Evolutionary conservation across 2,329 filamentous ascomycete genomes (phyloP).

Genomic region (Ascochyta fabae): DNA sequence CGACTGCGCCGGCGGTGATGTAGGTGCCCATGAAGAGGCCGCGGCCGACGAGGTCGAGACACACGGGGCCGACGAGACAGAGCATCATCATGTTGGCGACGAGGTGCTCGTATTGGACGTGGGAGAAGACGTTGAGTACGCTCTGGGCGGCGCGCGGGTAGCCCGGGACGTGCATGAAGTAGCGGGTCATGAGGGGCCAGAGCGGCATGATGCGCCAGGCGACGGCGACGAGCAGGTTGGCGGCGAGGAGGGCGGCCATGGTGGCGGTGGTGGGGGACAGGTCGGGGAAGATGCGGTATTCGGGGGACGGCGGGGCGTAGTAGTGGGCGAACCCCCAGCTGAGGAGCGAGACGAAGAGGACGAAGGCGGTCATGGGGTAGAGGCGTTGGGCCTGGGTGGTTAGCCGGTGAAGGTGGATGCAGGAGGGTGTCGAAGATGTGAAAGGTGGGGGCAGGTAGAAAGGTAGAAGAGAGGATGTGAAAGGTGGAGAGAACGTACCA

Average conservation of each 20-base stretch:
- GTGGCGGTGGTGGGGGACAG: slow-evolving; percentile 51
- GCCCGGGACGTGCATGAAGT: slow-evolving; percentile 54
- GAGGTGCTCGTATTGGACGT: slow-evolving; percentile 66
- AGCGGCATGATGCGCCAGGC: slow-evolving; percentile 69
- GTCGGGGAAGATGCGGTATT: slow-evolving; percentile 44
- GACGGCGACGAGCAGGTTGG: slow-evolving; percentile 64
- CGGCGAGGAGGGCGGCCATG: slow-evolving; percentile 64
- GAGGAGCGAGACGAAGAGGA: slow-evolving; percentile 34
- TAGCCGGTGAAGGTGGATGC: not conserved
- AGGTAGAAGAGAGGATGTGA: no score
- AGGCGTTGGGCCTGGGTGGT: slow-evolving; percentile 41
- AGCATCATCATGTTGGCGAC: slow-evolving; percentile 69
- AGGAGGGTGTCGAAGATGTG: not conserved
- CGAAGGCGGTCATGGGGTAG: slow-evolving; percentile 45
- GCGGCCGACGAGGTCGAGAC: slow-evolving; percentile 45
- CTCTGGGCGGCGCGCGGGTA: slow-evolving; percentile 68
- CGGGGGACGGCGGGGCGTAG: slow-evolving; percentile 40
- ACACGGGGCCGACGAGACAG: slow-evolving; percentile 66
- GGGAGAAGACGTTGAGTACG: slow-evolving; percentile 72
- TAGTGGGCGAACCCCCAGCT: slow-evolving; percentile 39
- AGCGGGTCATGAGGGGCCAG: slow-evolving; percentile 71
- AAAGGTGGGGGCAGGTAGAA: no score
- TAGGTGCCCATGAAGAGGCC: slow-evolving; percentile 47
- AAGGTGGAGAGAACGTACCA: slow-evolving; percentile 26
- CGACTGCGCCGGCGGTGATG: slow-evolving; percentile 42